Conservation (phyloP, 345 rosid species). For the Zanthoxylum bungeanum region DNA sequence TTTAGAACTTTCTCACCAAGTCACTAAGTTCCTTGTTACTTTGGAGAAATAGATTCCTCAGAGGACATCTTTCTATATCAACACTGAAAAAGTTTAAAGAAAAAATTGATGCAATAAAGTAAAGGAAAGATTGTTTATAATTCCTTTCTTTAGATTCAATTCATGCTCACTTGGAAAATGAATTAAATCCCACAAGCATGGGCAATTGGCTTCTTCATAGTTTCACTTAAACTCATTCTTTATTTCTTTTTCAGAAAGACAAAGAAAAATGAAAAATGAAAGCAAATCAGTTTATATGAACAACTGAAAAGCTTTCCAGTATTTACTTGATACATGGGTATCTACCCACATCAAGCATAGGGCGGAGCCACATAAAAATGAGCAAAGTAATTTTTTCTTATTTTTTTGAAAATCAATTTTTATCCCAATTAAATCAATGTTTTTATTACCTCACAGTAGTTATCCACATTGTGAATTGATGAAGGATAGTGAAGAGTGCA, state of each 20-base stretch:
- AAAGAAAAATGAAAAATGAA: neutral
- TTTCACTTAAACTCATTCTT: neutral
- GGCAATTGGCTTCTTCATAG: neutral
- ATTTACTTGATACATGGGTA: neutral
- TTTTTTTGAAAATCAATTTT: no score
- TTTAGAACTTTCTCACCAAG: neutral
- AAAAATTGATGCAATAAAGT: neutral
- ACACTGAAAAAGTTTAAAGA: neutral
- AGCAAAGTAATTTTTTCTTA: no score
- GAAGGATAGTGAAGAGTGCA: no score
- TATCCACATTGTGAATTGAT: neutral
- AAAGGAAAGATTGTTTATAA: slow-evolving; percentile 12
- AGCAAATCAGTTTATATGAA: neutral
- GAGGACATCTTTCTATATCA: neutral
- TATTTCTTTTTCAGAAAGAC: no score
- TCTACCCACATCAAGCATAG: neutral
- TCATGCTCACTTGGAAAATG: neutral
- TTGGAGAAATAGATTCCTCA: slow-evolving; percentile 9
- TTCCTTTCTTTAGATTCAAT: slow-evolving; percentile 24
- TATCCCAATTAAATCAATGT: no score
- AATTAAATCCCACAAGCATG: neutral
- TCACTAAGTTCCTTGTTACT: slow-evolving; percentile 15
- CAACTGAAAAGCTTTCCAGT: neutral
- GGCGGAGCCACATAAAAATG: no score
- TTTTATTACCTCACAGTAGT: no score